Evolutionary conservation across 2,329 filamentous ascomycete species (phyloP).

Genomic region (Trichoderma oligosporum): DNA sequence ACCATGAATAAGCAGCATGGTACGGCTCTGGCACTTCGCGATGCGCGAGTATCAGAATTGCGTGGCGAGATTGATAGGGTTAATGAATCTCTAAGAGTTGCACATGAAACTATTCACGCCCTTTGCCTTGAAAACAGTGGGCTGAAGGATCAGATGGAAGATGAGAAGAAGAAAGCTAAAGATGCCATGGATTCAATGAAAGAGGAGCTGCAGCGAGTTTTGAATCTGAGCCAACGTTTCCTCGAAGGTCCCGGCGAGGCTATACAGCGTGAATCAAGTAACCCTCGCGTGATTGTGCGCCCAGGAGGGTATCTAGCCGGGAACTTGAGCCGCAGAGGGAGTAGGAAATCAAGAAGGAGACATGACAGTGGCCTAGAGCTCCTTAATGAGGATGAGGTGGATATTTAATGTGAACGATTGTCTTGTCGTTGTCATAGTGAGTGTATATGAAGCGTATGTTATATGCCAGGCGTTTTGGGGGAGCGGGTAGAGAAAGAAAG

Average conservation of each 20-base stretch:
- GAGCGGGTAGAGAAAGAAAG: too few relatives aligned
- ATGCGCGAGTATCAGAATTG: constrained; percentile 49
- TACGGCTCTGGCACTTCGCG: constrained; percentile 46
- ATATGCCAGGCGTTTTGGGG: not conserved
- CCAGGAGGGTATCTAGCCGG: constrained; percentile 27
- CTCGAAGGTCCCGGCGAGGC: constrained; percentile 33
- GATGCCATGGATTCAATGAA: constrained; percentile 36
- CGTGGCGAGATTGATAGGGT: constrained; percentile 47
- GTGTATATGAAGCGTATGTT: constrained; percentile 9
- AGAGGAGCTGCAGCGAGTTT: constrained; percentile 47
- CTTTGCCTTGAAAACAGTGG: constrained; percentile 46
- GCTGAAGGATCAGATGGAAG: constrained; percentile 38
- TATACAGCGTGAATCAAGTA: not conserved
- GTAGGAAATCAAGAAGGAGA: constrained; percentile 41
- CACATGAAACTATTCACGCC: constrained; percentile 44
- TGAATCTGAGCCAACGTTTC: constrained; percentile 46
- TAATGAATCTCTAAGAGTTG: constrained; percentile 42
- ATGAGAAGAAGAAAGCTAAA: constrained; percentile 9
- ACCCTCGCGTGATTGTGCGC: not conserved
- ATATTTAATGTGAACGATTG: constrained; percentile 25
- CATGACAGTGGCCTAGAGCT: constrained; percentile 55
- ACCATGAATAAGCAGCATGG: constrained; percentile 42
- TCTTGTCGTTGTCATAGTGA: constrained; percentile 20
- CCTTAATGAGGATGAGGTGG: constrained; percentile 50
- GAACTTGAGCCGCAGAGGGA: constrained; percentile 31